Base-by-base conservation (phyloP, 768 basidiomycete species). In the Lactarius tabidus region DNA sequence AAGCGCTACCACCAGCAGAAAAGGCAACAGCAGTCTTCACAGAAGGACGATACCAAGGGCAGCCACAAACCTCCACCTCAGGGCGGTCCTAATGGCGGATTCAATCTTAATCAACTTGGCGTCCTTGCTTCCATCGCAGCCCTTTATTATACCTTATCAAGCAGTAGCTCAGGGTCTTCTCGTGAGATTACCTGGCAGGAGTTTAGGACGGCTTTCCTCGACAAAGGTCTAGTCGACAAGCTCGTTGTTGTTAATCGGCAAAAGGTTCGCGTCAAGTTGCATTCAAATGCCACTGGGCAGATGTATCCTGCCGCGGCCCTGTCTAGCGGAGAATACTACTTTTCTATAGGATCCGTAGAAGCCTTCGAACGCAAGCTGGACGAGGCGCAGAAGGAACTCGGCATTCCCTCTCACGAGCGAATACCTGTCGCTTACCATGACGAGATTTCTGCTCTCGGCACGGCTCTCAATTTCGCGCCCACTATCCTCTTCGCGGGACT, bases 121-220 rank as follows among this genome's bases (percentile, higher is more conserved):
- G 71, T 89, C 62, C 78, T 87, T 59, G 82, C 84, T 31, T 80
- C 85, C 17, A 74, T 78, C 35, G 83, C 84, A 26, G 88, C 86
- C 71, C 81, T 89, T 70, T 79, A 89, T 17, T 90, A 88, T 70
- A 83, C 84, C 17, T 79, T 84, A 63, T 82, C 86, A 15, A 73
- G 74, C 33, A 79, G 78, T 43, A 75, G 79, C 0, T 78, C 82
- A 5, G 74, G 78, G 0, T 77, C 79, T 29, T 85, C 89, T 1
- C 85, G 90, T 65, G 97, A 99, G 78, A 98, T 99, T 70, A 99
- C 97, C 68, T 99, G 97, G 96, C 95, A 98, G 77, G 97, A 98
- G 77, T 99, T 99, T 80, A 87, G 95, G 59, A 95, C 93, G 53
- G 93, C 94, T 12, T 93, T 99, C 81, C 88, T 99, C 54, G 90